Evolutionary conservation across 192 early-diverging fungal genomes (phyloP), one percentile per base, ranked within the genome.

Genomic region (Entomortierella beljakovae): DNA sequence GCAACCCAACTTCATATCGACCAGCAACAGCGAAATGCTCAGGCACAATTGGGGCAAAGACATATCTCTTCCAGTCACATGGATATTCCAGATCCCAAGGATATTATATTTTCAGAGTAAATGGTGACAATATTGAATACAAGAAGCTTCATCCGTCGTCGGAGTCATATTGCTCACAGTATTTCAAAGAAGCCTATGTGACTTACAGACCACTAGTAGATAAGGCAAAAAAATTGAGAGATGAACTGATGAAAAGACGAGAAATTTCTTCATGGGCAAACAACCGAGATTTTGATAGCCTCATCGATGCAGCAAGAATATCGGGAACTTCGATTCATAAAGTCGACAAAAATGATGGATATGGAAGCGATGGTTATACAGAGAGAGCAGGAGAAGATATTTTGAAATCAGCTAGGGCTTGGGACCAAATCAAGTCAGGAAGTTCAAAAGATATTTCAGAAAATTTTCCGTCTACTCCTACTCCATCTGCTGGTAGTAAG

Each of bases 101-200:
- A 40, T 53, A 79, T 50, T 79, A 79, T 56, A 42, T 79, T 48
- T 79, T 79, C 16, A 60, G 75, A 4, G 67, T 79, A 0, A 37
- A 65, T 5, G 61, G 50, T 11, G 51, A 70, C 16, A 61, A 57
- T 29, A 50, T 79, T 57, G 75, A 79, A 26, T 79, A 79, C 35
- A 69, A 53, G 51, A 69, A 54, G 26, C 40, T 79, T 18, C 59
- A 60, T 20, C 9, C 25, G 10, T 13, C 31, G 25, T 38, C 59
- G 56, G 57, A 79, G 16, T 50, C 35, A 15, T 33, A 49, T 7
- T 79, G 67, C 20, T 59, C 68, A 6, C 67, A 79, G 22, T 79
- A 79, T 29, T 79, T 79, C 46, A 61, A 50, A 13, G 49, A 65
- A 23, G 66, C 68, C 0, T 54, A 62, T 37, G 56, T 65, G 18